A percentile compares a stretch with the other conserved stretches of the same genome.
Conservation (phyloP, 2,329 filamentous ascomycete species). For the Colletotrichum filicis region DNA sequence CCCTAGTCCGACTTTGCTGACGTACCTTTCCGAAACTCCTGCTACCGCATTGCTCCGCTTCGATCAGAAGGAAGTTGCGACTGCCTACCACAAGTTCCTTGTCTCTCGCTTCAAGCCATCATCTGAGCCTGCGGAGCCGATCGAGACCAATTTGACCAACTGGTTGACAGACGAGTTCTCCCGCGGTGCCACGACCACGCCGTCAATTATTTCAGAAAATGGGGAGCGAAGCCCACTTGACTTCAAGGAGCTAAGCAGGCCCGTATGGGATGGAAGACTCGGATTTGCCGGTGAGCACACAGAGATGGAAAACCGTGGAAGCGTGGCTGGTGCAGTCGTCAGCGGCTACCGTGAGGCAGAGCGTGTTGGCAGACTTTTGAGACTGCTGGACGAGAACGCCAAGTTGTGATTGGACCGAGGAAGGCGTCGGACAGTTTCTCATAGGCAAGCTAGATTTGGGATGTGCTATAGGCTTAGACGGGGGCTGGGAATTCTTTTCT, state of each 20-base stretch:
- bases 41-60: constrained; percentile 23
- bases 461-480: constrained; percentile 9
- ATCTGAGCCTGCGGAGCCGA: constrained; percentile 21
- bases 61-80: constrained; percentile 24
- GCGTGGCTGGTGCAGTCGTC: constrained; percentile 30
- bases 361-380: constrained; percentile 29
- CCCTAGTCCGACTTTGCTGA: constrained; percentile 28
- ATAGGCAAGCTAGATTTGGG: constrained; percentile 24
- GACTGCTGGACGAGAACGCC: constrained; percentile 20
- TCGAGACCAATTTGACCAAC: constrained; percentile 26
- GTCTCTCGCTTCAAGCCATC: constrained; percentile 25
- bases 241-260: constrained; percentile 30
- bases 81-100: constrained; percentile 30
- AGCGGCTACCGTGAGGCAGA: constrained; percentile 32
- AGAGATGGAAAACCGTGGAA: constrained; percentile 33
- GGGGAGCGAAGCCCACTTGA: constrained; percentile 32
- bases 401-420: constrained; percentile 9
- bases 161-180: constrained; percentile 33
- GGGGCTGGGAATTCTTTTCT: not conserved
- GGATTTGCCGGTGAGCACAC: constrained; percentile 33
- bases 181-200: constrained; percentile 28
- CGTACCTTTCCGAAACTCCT: constrained; percentile 29
- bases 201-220: constrained; percentile 27
- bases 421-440: constrained; percentile 4
- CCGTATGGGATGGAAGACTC: constrained; percentile 27